Conservation (phyloP, 106 monocot genomes). For the Posidonia australis region DNA sequence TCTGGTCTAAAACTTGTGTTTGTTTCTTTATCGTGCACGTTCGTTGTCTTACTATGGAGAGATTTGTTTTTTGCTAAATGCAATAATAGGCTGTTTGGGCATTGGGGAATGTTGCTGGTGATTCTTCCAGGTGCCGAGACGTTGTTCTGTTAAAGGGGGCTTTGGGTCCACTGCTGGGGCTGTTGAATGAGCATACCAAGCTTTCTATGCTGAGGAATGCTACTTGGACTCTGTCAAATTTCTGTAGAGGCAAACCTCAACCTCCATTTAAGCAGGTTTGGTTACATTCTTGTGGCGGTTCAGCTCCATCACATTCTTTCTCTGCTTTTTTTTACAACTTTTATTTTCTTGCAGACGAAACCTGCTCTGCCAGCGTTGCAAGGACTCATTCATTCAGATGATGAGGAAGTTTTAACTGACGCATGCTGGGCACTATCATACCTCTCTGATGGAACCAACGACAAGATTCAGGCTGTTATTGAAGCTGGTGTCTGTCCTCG, state of each 20-base stretch:
- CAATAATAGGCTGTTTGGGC: constrained; percentile 86
- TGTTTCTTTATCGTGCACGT: too few relatives aligned
- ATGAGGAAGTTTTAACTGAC: constrained; percentile 27
- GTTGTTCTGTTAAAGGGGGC: constrained; percentile 56
- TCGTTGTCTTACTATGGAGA: too few relatives aligned
- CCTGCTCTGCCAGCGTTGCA: constrained; percentile 27
- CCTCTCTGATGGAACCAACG: constrained; percentile 32
- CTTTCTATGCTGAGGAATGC: constrained; percentile 69
- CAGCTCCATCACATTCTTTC: too few relatives aligned
- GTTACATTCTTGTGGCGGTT: not conserved
- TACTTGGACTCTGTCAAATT: constrained; percentile 75
- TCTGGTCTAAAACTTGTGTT: too few relatives aligned
- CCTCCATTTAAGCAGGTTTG: constrained; percentile 61
- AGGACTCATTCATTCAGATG: constrained; percentile 24
- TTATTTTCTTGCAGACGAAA: constrained; percentile 16
- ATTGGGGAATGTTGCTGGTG: constrained; percentile 67
- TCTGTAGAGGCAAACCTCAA: constrained; percentile 70
- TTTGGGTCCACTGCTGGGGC: constrained; percentile 38
- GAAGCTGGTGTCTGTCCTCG: constrained; percentile 26
- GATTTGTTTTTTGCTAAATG: too few relatives aligned
- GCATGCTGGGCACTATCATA: constrained; percentile 31
- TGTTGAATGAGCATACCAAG: constrained; percentile 58
- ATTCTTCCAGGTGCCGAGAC: constrained; percentile 62
- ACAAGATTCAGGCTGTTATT: constrained; percentile 30
- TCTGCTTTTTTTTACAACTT: too few relatives aligned